Percentiles rank a stretch among this genome's conserved stretches.
These are phyloP conservation scores for Ascochyta fabae DNA, from an alignment of 2,329 filamentous ascomycete genomes.

Conservation along the genomic window DNA sequence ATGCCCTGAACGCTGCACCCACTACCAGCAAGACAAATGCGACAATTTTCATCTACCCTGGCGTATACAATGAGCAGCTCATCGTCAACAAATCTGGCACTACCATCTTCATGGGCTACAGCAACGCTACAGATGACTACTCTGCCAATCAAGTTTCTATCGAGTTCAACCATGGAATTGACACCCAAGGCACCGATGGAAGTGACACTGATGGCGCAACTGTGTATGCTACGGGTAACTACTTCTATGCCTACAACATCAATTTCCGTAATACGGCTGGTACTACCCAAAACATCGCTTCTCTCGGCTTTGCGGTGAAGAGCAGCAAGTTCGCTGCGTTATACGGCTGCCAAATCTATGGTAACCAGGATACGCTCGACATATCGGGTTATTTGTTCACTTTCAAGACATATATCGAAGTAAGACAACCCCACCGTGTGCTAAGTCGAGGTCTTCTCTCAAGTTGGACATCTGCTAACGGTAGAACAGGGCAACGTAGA, in stretches of 20 bases:
- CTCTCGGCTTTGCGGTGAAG: conserved; percentile 51
- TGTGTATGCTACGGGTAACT: conserved; percentile 51
- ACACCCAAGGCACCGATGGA: conserved; percentile 44
- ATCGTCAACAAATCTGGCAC: conserved; percentile 49
- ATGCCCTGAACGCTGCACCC: conserved; percentile 45
- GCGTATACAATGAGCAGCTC: conserved; percentile 50
- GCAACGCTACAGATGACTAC: conserved; percentile 46
- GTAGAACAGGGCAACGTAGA: conserved; percentile 43
- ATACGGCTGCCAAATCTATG: conserved; percentile 48
- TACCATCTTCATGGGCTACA: conserved; percentile 52
- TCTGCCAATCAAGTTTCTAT: conserved; percentile 48
- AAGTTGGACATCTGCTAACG: neutral
- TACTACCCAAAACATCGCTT: conserved; percentile 47
- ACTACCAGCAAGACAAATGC: conserved; percentile 46
- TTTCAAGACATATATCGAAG: conserved; percentile 51
- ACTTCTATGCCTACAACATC: conserved; percentile 51
- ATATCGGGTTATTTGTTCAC: conserved; percentile 50
- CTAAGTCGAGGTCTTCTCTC: neutral
- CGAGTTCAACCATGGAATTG: conserved; percentile 44
- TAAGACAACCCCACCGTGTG: neutral
- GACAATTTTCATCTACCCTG: conserved; percentile 52
- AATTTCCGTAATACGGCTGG: conserved; percentile 51
- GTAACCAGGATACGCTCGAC: conserved; percentile 50
- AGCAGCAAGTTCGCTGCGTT: conserved; percentile 51
- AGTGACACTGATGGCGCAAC: conserved; percentile 51